A percentile compares a stretch with the other conserved stretches of the same genome.
Conservation (phyloP, 148 eudicot genomes). For the Amaranthus cruentus region DNA sequence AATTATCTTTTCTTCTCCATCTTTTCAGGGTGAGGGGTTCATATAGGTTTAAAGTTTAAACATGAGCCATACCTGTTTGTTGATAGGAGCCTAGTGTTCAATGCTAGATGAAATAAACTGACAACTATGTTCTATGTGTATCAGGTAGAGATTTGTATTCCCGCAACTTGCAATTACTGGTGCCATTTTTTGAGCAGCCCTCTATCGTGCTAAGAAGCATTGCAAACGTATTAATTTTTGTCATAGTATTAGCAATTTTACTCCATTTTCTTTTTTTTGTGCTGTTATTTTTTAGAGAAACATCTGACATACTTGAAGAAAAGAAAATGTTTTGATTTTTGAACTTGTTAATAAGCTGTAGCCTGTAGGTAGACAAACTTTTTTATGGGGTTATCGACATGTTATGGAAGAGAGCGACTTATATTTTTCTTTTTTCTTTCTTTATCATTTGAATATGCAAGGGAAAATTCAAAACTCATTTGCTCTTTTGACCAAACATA, state of each 20-base stretch:
- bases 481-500: too few relatives aligned
- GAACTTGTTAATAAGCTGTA: not conserved
- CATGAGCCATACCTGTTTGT: not conserved
- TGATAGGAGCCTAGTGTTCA: not conserved
- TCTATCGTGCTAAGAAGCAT: slow-evolving; percentile 61
- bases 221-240: slow-evolving; percentile 43
- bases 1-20: not conserved
- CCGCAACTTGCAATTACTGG: slow-evolving; percentile 79
- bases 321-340: not conserved
- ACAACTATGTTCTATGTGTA: slow-evolving; percentile 9
- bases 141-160: slow-evolving; percentile 80
- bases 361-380: not conserved
- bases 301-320: too few relatives aligned
- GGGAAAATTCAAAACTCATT: too few relatives aligned
- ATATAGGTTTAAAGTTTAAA: not conserved
- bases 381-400: too few relatives aligned
- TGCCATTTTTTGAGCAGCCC: slow-evolving; percentile 83
- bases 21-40: not conserved
- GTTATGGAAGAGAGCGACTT: too few relatives aligned
- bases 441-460: too few relatives aligned
- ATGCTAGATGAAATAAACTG: slow-evolving; percentile 3
- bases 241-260: not conserved
- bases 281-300: not conserved
- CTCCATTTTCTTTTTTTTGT: not conserved
- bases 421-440: too few relatives aligned